Evolutionary conservation across 2,329 filamentous ascomycete species (phyloP).

Genomic region (Thielaviopsis populi): DNA sequence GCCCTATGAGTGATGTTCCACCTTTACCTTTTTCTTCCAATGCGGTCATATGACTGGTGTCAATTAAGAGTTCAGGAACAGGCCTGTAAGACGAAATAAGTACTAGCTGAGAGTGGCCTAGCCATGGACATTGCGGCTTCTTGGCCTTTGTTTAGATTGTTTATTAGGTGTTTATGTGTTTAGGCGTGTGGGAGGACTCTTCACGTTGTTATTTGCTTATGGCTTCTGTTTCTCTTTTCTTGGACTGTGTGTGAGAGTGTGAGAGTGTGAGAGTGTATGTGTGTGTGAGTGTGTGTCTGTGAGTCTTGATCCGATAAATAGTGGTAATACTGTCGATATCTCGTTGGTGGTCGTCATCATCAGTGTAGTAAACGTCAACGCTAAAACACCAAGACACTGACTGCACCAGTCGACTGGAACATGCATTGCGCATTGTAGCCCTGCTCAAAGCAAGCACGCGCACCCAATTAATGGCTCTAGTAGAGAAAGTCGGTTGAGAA

Average conservation of each 20-base stretch:
- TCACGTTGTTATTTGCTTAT: neutral
- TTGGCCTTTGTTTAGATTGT: neutral
- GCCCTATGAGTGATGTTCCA: neutral
- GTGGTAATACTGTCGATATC: too few species aligned
- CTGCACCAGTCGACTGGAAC: neutral
- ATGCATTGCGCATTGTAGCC: neutral
- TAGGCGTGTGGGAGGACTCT: too few species aligned
- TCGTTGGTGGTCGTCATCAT: too few species aligned
- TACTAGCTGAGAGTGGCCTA: too few species aligned
- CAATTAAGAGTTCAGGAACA: slow-evolving; percentile 1
- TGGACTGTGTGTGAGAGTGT: neutral
- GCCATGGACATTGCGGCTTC: neutral
- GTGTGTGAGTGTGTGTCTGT: neutral
- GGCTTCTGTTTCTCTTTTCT: neutral
- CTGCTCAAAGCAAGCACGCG: neutral
- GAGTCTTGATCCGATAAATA: too few species aligned
- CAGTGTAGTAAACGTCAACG: neutral
- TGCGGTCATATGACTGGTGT: slow-evolving; percentile 1
- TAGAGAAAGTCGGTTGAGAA: slow-evolving; percentile 1
- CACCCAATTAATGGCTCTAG: neutral
- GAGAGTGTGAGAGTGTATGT: too few species aligned
- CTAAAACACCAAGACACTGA: neutral
- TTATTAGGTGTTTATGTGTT: neutral
- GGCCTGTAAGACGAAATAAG: neutral
- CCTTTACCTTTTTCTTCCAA: neutral